Conservation (phyloP, 129 eudicot species). For the Flaveria bidentis region DNA sequence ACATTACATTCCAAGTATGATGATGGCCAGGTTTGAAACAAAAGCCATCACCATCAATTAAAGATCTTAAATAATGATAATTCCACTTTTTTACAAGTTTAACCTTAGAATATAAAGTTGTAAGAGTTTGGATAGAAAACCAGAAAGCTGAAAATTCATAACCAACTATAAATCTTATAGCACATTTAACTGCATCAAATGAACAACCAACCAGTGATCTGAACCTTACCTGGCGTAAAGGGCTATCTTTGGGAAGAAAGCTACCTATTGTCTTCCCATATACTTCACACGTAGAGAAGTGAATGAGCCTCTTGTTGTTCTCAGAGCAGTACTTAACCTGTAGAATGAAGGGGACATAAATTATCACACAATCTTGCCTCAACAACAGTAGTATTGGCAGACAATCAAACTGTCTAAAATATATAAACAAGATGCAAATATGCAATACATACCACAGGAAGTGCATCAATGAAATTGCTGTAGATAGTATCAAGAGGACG, state of each 20-base stretch:
- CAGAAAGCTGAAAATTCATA: no score
- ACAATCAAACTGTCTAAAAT: constrained; percentile 7
- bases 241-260: constrained; percentile 85
- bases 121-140: not conserved
- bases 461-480: constrained; percentile 95
- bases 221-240: constrained; percentile 69
- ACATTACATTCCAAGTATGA: no score
- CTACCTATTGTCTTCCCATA: constrained; percentile 92
- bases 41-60: not conserved
- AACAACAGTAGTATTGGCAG: not conserved
- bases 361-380: not conserved
- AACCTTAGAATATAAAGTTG: not conserved
- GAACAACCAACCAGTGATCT: constrained; percentile 15
- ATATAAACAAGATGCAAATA: constrained; percentile 11
- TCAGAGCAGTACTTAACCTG: constrained; percentile 97
- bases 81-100: not conserved
- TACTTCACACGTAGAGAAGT: constrained; percentile 97
- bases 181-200: constrained; percentile 13
- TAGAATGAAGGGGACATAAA: constrained; percentile 6
- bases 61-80: not conserved
- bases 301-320: constrained; percentile 87
- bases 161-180: not conserved
- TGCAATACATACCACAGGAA: constrained; percentile 81
- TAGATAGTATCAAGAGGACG: constrained; percentile 96
- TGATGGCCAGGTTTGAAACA: no score